These are phyloP conservation scores for sorghum (Sorghum bicolor) DNA, from an alignment of 176 grass and related monocot genomes.

Conservation along the genomic window DNA sequence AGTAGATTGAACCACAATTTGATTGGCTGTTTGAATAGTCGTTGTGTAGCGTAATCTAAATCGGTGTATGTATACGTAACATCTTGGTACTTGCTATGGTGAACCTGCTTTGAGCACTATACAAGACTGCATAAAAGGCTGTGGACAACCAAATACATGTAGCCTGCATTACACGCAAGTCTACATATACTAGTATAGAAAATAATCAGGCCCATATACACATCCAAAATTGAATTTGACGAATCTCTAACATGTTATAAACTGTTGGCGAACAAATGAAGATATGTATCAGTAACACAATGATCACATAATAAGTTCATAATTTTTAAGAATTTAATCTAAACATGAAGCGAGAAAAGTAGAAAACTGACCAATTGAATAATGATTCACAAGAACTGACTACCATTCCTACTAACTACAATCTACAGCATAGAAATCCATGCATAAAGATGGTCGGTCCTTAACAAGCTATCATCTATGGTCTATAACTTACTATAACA, in stretches of 20 bases:
- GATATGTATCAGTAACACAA: neutral
- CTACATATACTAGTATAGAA: too few relatives aligned
- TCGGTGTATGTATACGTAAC: too few relatives aligned
- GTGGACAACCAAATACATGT: neutral
- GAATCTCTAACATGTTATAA: neutral
- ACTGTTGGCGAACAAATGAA: neutral
- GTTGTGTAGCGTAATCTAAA: neutral
- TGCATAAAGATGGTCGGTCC: neutral
- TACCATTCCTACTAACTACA: slow-evolving; percentile 23
- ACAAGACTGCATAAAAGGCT: neutral
- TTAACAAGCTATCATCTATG: slow-evolving; percentile 25
- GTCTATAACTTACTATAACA: slow-evolving; percentile 24
- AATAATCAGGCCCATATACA: neutral
- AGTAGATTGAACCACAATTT: too few relatives aligned
- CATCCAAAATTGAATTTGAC: neutral
- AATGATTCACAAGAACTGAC: neutral
- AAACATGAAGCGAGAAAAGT: neutral
- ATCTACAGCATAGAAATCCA: slow-evolving; percentile 35
- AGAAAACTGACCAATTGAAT: neutral
- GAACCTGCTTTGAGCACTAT: neutral
- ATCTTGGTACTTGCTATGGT: neutral
- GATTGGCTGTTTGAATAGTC: neutral
- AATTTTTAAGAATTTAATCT: neutral
- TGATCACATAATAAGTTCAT: neutral
- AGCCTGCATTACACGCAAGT: neutral